Conservation (phyloP, 2,329 filamentous ascomycete genomes). For the Macroventuria anomochaeta region DNA sequence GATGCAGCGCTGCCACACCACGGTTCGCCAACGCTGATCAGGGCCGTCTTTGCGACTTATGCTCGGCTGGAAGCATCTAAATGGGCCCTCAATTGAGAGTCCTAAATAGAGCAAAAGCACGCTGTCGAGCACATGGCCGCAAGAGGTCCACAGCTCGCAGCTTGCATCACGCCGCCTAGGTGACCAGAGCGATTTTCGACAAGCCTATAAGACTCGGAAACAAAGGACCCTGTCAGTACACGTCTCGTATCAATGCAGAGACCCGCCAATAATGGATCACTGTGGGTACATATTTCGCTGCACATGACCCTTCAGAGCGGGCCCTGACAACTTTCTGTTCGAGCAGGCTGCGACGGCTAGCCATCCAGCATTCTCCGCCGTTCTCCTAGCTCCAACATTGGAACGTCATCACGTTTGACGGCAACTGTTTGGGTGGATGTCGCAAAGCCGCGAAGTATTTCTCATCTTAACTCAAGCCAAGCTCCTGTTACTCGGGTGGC, state of each 20-base stretch:
- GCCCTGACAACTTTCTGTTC: slow-evolving; percentile 32
- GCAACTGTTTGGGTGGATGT: slow-evolving; percentile 18
- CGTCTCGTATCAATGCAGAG: slow-evolving; percentile 33
- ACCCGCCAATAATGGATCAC: slow-evolving; percentile 31
- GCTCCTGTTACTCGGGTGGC: slow-evolving; percentile 9
- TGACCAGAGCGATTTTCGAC: slow-evolving; percentile 8
- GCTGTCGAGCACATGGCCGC: slow-evolving; percentile 1
- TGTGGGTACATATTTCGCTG: slow-evolving; percentile 22
- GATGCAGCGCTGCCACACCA: slow-evolving; percentile 18
- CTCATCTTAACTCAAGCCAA: slow-evolving; percentile 8
- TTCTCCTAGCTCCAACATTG: slow-evolving; percentile 22
- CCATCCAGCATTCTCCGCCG: slow-evolving; percentile 31
- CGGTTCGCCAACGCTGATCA: slow-evolving; percentile 12
- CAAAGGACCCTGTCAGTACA: slow-evolving; percentile 14
- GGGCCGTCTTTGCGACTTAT: slow-evolving; percentile 8
- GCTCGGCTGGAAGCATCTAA: background rate
- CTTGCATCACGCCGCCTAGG: slow-evolving; percentile 5
- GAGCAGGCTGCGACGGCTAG: slow-evolving; percentile 5
- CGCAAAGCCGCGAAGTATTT: slow-evolving; percentile 11
- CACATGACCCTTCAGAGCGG: slow-evolving; percentile 41
- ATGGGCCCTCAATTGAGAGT: background rate
- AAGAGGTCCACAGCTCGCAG: slow-evolving; percentile 2
- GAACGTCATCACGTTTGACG: slow-evolving; percentile 35
- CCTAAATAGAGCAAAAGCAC: background rate
- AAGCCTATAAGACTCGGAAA: slow-evolving; percentile 16